Conservation (phyloP, 345 rosid genomes). For the Arabis hirsuta region DNA sequence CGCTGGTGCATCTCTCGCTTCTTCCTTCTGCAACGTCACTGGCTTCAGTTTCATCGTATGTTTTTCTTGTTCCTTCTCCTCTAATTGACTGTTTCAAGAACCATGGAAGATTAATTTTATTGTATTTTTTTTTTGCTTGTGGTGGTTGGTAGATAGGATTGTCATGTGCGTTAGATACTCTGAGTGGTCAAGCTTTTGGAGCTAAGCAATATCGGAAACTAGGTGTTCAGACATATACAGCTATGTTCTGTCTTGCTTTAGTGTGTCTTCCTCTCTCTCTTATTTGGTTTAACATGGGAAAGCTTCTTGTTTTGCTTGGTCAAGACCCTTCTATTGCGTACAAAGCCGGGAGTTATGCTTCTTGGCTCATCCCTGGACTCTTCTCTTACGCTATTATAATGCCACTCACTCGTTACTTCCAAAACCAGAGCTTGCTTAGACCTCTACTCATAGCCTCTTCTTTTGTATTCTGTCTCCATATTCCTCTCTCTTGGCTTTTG, state of each 20-base stretch:
- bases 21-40: slow-evolving; percentile 51
- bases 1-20: slow-evolving; percentile 72
- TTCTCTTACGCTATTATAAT: slow-evolving; percentile 59
- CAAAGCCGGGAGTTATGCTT: slow-evolving; percentile 57
- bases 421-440: slow-evolving; percentile 56
- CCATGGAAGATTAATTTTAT: neutral
- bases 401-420: slow-evolving; percentile 61
- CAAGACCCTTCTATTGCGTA: slow-evolving; percentile 66
- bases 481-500: slow-evolving; percentile 60
- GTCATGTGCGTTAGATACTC: slow-evolving; percentile 78
- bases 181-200: slow-evolving; percentile 86
- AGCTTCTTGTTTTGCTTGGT: slow-evolving; percentile 52
- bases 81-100: neutral
- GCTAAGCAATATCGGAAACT: slow-evolving; percentile 60
- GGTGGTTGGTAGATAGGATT: slow-evolving; percentile 58
- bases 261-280: slow-evolving; percentile 62
- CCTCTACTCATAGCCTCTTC: slow-evolving; percentile 58
- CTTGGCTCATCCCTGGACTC: slow-evolving; percentile 65
- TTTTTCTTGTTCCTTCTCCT: neutral
- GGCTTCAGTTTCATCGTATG: slow-evolving; percentile 52
- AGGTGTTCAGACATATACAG: slow-evolving; percentile 63
- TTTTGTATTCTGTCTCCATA: slow-evolving; percentile 50
- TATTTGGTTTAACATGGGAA: slow-evolving; percentile 60
- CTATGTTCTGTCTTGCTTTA: slow-evolving; percentile 56
- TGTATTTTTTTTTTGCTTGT: neutral